Conservation (phyloP, 2,329 filamentous ascomycete genomes). For the Simplicillium sp. region DNA sequence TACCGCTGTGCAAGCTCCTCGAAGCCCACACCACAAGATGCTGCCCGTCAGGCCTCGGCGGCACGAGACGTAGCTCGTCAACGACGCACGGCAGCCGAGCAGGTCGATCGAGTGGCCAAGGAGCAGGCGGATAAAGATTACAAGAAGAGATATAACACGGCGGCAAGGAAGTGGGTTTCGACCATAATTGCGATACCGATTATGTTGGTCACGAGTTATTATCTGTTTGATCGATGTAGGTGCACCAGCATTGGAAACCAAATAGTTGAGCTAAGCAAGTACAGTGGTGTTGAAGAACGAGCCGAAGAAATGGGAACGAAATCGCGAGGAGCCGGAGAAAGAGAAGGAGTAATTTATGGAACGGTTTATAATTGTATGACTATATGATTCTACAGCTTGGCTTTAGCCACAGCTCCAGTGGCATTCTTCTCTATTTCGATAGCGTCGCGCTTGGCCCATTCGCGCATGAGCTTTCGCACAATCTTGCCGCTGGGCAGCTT, state of each 20-base stretch:
- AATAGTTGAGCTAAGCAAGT: no score
- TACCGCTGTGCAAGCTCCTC: no score
- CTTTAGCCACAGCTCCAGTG: background rate
- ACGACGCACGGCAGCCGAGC: constrained; percentile 11
- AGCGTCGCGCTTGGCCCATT: constrained; percentile 47
- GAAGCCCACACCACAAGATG: no score
- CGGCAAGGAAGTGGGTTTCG: constrained; percentile 34
- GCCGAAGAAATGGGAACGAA: constrained; percentile 13
- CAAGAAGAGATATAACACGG: constrained; percentile 30
- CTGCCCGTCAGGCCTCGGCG: background rate
- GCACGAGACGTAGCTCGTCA: constrained; percentile 12
- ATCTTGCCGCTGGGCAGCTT: constrained; percentile 51
- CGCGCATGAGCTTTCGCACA: constrained; percentile 42
- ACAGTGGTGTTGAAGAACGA: constrained; percentile 21
- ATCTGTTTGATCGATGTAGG: constrained; percentile 40
- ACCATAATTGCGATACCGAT: constrained; percentile 44
- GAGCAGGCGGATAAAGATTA: constrained; percentile 21
- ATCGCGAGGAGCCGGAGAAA: background rate
- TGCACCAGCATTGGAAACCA: constrained; percentile 5
- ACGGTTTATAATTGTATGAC: no score
- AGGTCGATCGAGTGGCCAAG: constrained; percentile 10
- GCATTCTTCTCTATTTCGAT: constrained; percentile 14
- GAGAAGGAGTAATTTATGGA: background rate
- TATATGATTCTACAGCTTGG: constrained; percentile 19
- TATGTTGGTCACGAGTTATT: constrained; percentile 44